A percentile compares a stretch with the other conserved stretches of the same genome.
Conservation (phyloP, 139 green algal species). For the Picochlorum costavermella region DNA sequence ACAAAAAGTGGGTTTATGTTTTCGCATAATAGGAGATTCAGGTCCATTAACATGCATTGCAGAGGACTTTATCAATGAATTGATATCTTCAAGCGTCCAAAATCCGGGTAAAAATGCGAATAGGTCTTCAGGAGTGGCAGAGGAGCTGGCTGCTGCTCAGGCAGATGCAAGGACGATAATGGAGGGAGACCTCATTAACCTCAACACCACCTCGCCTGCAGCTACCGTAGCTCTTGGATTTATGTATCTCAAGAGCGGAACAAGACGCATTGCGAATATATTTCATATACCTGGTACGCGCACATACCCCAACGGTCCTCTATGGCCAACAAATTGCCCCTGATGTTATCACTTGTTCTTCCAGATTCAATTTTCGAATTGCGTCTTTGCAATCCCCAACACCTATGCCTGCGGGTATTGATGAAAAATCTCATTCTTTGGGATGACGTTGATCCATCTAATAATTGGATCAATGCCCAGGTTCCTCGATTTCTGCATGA, state of each 20-base stretch:
- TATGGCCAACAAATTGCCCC: too few species aligned
- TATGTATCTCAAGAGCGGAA: slow-evolving; percentile 82
- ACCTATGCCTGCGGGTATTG: slow-evolving; percentile 79
- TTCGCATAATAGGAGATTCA: too few species aligned
- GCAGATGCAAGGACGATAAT: slow-evolving; percentile 59
- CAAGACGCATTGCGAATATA: slow-evolving; percentile 45
- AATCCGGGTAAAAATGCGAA: neutral
- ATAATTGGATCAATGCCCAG: slow-evolving; percentile 60
- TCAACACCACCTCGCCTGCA: slow-evolving; percentile 74
- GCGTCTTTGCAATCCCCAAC: slow-evolving; percentile 42
- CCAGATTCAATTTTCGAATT: slow-evolving; percentile 5
- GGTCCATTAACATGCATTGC: neutral
- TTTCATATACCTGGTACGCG: slow-evolving; percentile 32
- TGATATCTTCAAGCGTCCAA: neutral
- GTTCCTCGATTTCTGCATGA: slow-evolving; percentile 35
- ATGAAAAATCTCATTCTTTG: slow-evolving; percentile 79
- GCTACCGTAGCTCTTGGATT: slow-evolving; percentile 82
- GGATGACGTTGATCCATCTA: slow-evolving; percentile 50
- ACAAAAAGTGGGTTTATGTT: too few species aligned
- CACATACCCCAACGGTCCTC: too few species aligned
- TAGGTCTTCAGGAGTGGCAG: slow-evolving; percentile 12
- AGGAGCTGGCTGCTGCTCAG: slow-evolving; percentile 32
- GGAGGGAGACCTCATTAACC: slow-evolving; percentile 70
- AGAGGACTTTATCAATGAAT: neutral
- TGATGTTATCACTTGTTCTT: neutral